Percentiles rank a stretch among this genome's conserved stretches.
Conservation (phyloP, 306 rosid species). For the Vigna trinervia region DNA sequence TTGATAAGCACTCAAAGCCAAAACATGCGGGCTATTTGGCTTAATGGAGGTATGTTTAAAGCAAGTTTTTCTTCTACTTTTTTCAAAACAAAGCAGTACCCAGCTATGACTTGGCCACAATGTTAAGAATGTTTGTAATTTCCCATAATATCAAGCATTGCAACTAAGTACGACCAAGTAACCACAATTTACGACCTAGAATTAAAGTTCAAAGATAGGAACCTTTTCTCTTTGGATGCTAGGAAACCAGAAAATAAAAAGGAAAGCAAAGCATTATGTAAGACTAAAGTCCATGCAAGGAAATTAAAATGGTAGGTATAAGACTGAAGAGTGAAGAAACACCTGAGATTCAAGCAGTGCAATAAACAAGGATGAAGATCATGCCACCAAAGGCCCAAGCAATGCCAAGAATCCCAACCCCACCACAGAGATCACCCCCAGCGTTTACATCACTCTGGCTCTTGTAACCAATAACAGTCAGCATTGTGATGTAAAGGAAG, state of each 20-base stretch:
- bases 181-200: background rate
- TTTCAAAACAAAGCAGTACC: background rate
- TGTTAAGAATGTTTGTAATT: background rate
- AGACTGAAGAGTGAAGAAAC: background rate
- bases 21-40: constrained; percentile 7
- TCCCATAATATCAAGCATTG: background rate
- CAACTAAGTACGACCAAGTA: background rate
- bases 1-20: background rate
- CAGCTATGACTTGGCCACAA: background rate
- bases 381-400: constrained; percentile 80
- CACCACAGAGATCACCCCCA: constrained; percentile 51
- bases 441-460: constrained; percentile 46
- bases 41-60: background rate
- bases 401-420: constrained; percentile 73
- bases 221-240: background rate
- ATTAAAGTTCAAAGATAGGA: background rate
- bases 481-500: constrained; percentile 70
- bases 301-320: background rate
- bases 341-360: constrained; percentile 91
- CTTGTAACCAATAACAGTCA: constrained; percentile 76
- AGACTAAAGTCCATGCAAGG: background rate
- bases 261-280: background rate
- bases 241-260: background rate
- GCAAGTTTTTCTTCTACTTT: background rate
- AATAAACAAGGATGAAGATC: constrained; percentile 64